Percentiles rank a stretch among this genome's conserved stretches.
Conservation (phyloP, 2,329 filamentous ascomycete species). For the Cladosporium sphaerospermum region DNA sequence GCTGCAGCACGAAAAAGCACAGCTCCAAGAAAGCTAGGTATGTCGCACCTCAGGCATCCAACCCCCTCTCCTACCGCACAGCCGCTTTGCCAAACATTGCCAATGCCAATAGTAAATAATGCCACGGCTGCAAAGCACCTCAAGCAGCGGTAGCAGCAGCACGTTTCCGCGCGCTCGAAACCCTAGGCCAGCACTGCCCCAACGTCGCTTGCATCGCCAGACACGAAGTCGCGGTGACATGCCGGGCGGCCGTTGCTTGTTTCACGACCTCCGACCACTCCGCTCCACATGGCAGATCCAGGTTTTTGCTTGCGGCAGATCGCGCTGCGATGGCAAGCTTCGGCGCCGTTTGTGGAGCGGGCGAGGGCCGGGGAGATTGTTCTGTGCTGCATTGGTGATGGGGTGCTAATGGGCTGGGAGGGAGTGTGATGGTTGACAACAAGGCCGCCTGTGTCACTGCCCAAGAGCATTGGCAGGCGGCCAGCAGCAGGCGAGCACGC, state of each 20-base stretch:
- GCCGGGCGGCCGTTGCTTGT: slow-evolving; percentile 2
- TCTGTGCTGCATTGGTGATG: neutral
- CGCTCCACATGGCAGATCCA: slow-evolving; percentile 1
- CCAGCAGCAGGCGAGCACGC: too few species aligned
- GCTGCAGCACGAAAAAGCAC: too few species aligned
- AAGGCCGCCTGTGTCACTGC: too few species aligned
- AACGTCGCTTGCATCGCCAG: slow-evolving; percentile 2
- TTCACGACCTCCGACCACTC: neutral
- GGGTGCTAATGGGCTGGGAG: neutral
- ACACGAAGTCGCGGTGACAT: neutral
- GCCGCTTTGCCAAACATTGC: too few species aligned
- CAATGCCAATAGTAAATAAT: too few species aligned
- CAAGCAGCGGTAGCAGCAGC: too few species aligned
- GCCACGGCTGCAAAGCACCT: too few species aligned
- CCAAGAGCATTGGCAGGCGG: too few species aligned
- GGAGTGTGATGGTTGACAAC: neutral
- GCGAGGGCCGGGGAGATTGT: neutral
- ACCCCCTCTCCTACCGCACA: too few species aligned
- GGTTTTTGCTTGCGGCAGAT: slow-evolving; percentile 2
- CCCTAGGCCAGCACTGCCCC: neutral
- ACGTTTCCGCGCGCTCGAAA: too few species aligned
- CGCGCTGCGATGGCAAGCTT: neutral
- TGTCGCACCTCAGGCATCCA: too few species aligned
- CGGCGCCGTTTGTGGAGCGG: neutral
- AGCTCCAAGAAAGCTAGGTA: too few species aligned